phyloP scores from a whole-genome alignment of 2,329 filamentous ascomycete genomes.

The Epichloe scottii region DNA sequence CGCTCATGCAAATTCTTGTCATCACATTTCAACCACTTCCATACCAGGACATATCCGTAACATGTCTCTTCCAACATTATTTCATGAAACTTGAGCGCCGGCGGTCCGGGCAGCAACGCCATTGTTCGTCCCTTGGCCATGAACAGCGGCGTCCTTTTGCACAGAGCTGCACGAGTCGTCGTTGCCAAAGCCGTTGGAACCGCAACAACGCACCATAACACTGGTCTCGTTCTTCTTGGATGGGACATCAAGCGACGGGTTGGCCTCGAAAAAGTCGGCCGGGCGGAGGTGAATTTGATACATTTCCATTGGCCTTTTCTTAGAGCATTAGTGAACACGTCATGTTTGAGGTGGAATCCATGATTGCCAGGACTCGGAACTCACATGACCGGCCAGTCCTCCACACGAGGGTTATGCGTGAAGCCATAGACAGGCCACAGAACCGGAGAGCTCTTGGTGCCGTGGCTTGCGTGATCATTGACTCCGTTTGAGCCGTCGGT shows the following conservation, averaged over 20 bases:
- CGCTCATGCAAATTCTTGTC: background rate
- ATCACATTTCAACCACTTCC: background rate
- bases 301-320: constrained; percentile 33
- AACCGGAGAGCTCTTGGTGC: constrained; percentile 20
- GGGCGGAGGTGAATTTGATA: constrained; percentile 30
- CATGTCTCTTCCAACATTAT: background rate
- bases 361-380: constrained; percentile 10
- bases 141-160: constrained; percentile 18
- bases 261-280: constrained; percentile 33
- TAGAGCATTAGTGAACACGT: background rate
- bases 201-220: constrained; percentile 27
- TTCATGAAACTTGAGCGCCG: constrained; percentile 9
- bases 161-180: constrained; percentile 10
- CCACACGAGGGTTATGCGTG: constrained; percentile 34
- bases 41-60: background rate
- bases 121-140: constrained; percentile 17
- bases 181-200: constrained; percentile 2
- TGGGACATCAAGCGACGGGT: constrained; percentile 34
- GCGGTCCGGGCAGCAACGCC: constrained; percentile 11
- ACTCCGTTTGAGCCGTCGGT: constrained; percentile 1
- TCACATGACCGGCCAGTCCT: constrained; percentile 40
- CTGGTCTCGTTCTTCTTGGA: constrained; percentile 24
- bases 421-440: constrained; percentile 37
- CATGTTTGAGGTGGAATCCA: background rate
- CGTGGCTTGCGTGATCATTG: constrained; percentile 1